Evolutionary conservation across 768 basidiomycete genomes (phyloP).

Genomic region (Boletellus ananiceps): DNA sequence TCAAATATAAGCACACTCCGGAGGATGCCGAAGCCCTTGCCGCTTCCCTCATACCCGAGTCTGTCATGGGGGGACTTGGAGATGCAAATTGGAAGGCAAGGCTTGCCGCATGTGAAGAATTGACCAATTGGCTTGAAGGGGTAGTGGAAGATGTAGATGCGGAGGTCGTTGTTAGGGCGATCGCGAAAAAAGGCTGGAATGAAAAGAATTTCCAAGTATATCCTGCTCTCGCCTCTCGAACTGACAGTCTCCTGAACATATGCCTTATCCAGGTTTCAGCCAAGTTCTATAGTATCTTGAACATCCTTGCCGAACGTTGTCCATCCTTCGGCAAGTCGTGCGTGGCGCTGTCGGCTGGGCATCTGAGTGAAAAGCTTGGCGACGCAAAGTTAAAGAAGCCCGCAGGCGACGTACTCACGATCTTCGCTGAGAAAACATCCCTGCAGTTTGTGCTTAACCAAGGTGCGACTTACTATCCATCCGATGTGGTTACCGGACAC

Average conservation of each 20-base stretch:
- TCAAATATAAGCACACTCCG: constrained; percentile 87
- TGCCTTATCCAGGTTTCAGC: constrained; percentile 65
- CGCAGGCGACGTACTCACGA: constrained; percentile 78
- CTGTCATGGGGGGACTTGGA: constrained; percentile 66
- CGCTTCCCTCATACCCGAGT: constrained; percentile 63
- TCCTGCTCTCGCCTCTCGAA: constrained; percentile 4
- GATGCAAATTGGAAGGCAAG: constrained; percentile 93
- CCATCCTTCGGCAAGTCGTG: constrained; percentile 85
- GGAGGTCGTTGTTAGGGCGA: constrained; percentile 81
- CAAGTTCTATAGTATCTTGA: constrained; percentile 80
- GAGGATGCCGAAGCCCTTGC: constrained; percentile 89
- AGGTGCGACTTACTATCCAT: constrained; percentile 46
- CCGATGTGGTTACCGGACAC: constrained; percentile 8
- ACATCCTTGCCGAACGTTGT: constrained; percentile 66
- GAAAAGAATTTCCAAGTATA: constrained; percentile 97
- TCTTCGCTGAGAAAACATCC: constrained; percentile 89
- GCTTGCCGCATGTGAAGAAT: constrained; percentile 80
- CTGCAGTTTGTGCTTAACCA: constrained; percentile 91
- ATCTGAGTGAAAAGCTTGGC: constrained; percentile 90
- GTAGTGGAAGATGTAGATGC: constrained; percentile 66
- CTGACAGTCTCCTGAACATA: constrained; percentile 8
- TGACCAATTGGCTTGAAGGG: constrained; percentile 77
- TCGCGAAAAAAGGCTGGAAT: constrained; percentile 93
- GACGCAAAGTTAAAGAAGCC: constrained; percentile 97
- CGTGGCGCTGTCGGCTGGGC: constrained; percentile 72